phyloP scores from a whole-genome alignment of 768 basidiomycete genomes.

The Dendrothele bispora region DNA sequence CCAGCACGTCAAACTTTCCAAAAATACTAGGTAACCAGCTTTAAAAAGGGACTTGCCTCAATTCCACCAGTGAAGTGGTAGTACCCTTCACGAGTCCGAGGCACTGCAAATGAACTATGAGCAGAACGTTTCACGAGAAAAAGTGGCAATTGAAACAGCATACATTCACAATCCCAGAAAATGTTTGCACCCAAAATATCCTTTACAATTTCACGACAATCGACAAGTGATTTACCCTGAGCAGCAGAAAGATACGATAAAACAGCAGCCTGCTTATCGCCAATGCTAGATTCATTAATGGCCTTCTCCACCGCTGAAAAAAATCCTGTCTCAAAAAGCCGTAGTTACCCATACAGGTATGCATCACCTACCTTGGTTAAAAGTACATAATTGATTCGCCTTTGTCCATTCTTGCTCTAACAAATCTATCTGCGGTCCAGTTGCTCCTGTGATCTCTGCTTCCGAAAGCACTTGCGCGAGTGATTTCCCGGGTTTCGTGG shows the following conservation, averaged over 20 bases:
- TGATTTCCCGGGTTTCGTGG: constrained; percentile 45
- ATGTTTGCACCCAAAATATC: constrained; percentile 70
- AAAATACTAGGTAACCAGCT: background rate
- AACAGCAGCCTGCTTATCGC: constrained; percentile 55
- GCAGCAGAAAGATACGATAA: constrained; percentile 59
- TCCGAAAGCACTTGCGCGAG: constrained; percentile 71
- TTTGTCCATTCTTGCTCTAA: constrained; percentile 78
- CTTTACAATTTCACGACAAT: constrained; percentile 70
- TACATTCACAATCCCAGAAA: constrained; percentile 90
- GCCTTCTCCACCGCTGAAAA: constrained; percentile 58
- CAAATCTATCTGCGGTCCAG: constrained; percentile 67
- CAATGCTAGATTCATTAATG: constrained; percentile 47
- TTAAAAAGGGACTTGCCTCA: constrained; percentile 38
- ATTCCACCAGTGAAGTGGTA: constrained; percentile 85
- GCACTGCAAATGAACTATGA: constrained; percentile 43
- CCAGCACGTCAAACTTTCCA: background rate
- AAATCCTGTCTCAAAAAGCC: background rate
- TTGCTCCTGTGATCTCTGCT: constrained; percentile 63
- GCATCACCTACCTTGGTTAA: constrained; percentile 67
- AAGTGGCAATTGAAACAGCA: constrained; percentile 24
- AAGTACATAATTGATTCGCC: constrained; percentile 71
- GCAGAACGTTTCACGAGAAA: background rate
- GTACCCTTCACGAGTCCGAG: constrained; percentile 88
- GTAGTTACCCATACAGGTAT: background rate
- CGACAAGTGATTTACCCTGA: constrained; percentile 66